Evolutionary conservation across 257 asterid genomes (phyloP), one percentile per base, ranked within the genome.

Genomic region (Solanum lycopersicoides): DNA sequence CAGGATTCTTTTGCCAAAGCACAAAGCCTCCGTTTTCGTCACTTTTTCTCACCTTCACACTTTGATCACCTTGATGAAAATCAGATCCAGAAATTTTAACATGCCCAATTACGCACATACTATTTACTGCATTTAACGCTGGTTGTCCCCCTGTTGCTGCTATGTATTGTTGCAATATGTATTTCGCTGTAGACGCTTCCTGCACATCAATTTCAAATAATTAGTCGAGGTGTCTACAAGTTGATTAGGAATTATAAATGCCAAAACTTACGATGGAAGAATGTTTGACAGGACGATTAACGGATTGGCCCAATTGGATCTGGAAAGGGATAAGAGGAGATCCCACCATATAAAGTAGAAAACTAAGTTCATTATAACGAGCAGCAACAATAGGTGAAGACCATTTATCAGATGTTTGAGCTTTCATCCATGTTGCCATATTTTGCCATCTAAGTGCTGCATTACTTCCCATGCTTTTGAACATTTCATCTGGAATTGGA

Each of bases 131-230:
- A 83, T 91, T 93, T 87, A 96, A 87, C 3, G 98, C 97, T 41
- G 97, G 93, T 89, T 91, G 98, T 95, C 99, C 91, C 75, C 99
- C 98, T 14, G 94, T 94, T 6, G 99, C 99, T 16, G 99, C 99
- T 76, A 96, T 90, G 87, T 96, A 96, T 44, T 96, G 99, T 72
- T 92, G 95, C 23, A 96, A 94, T 4, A 96, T 96, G 88, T 96
- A 96, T 72, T 96, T 96, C 1, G 99, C 99, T 16, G 99, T 96
- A 65, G 99, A 95, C 3, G 98, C 98, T 90, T 96, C 99, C 98
- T 96, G 91, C 47, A 82, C 32, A 4, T 11, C 28, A 9, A 47
- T 47, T 71, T 71, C 13, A 71, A 72, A 59, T 21, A 86, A 44
- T 69, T 28, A 45, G 45, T 68, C 21, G 80, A 35, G 28, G 4